Percentiles rank a stretch among this genome's conserved stretches.
Conservation (phyloP, 2,329 filamentous ascomycete species). For the Hypoxylon sp. region DNA sequence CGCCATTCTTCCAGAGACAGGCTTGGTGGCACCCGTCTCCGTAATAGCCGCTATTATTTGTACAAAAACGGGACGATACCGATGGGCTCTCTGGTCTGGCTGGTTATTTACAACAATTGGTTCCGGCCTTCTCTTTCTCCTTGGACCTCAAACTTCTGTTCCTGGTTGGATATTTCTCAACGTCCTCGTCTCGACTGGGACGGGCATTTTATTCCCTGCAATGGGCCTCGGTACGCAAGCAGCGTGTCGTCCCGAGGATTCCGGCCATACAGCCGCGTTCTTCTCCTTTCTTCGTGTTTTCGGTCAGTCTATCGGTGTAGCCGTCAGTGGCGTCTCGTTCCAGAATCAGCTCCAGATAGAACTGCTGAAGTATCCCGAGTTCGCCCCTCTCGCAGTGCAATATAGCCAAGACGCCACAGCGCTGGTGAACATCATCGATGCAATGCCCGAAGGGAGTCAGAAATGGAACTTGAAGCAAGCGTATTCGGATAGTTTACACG, state of each 20-base stretch:
- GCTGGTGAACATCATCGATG: conserved; percentile 17
- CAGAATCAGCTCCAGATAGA: conserved; percentile 22
- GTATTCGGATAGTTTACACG: conserved; percentile 24
- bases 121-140: conserved; percentile 21
- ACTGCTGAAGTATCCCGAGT: conserved; percentile 14
- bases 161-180: conserved; percentile 26
- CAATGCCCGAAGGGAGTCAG: conserved; percentile 11
- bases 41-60: conserved; percentile 19
- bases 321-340: conserved; percentile 24
- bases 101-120: conserved; percentile 23
- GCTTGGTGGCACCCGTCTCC: conserved; percentile 16
- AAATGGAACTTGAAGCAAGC: conserved; percentile 25
- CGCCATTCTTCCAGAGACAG: conserved; percentile 26
- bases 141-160: conserved; percentile 18
- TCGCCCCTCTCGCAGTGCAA: conserved; percentile 15
- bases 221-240: conserved; percentile 21
- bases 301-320: conserved; percentile 22
- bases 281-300: conserved; percentile 27
- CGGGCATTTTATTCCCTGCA: conserved; percentile 18
- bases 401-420: conserved; percentile 22
- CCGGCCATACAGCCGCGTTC: conserved; percentile 17
- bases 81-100: conserved; percentile 30
- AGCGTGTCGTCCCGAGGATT: conserved; percentile 19
- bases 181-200: conserved; percentile 21
- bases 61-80: conserved; percentile 16